Conservation (phyloP, 2,329 filamentous ascomycete genomes). For the Beauveria scarabaeidicola region DNA sequence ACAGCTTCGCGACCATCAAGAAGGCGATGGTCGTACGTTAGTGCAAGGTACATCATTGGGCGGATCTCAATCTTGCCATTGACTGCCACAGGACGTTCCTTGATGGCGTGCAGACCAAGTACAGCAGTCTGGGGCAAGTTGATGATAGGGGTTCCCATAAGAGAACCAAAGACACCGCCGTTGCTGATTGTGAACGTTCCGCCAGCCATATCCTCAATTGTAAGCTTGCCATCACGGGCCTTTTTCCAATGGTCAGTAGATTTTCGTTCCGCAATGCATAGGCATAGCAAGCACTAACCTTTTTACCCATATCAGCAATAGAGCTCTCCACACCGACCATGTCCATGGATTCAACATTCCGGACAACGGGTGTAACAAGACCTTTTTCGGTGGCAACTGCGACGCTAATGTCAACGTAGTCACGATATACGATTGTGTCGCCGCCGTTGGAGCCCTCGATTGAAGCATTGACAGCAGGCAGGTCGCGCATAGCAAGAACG, state of each 20-base stretch:
- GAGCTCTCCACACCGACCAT: slow-evolving; percentile 81
- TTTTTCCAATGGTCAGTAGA: slow-evolving; percentile 26
- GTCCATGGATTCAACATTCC: slow-evolving; percentile 84
- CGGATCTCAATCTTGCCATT: slow-evolving; percentile 93
- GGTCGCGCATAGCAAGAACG: slow-evolving; percentile 84
- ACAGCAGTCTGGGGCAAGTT: slow-evolving; percentile 92
- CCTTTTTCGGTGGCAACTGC: slow-evolving; percentile 97
- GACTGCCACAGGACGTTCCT: slow-evolving; percentile 81
- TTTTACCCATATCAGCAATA: slow-evolving; percentile 92
- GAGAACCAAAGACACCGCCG: slow-evolving; percentile 89
- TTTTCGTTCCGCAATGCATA: neutral
- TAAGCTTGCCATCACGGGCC: slow-evolving; percentile 93
- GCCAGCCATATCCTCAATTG: slow-evolving; percentile 98
- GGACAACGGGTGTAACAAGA: slow-evolving; percentile 89
- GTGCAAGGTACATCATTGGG: slow-evolving; percentile 99
- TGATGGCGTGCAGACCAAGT: slow-evolving; percentile 90
- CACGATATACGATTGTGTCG: slow-evolving; percentile 95
- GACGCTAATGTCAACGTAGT: slow-evolving; percentile 96
- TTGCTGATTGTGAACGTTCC: slow-evolving; percentile 98
- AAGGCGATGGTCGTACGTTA: slow-evolving; percentile 95
- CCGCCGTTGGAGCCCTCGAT: slow-evolving; percentile 93
- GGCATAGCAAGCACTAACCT: slow-evolving; percentile 46
- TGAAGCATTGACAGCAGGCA: slow-evolving; percentile 92
- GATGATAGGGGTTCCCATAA: slow-evolving; percentile 98
- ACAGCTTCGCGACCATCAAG: slow-evolving; percentile 92